These are phyloP conservation scores for Diaporthe sp. DNA, from an alignment of 2,329 filamentous ascomycete genomes.

Conservation along the genomic window DNA sequence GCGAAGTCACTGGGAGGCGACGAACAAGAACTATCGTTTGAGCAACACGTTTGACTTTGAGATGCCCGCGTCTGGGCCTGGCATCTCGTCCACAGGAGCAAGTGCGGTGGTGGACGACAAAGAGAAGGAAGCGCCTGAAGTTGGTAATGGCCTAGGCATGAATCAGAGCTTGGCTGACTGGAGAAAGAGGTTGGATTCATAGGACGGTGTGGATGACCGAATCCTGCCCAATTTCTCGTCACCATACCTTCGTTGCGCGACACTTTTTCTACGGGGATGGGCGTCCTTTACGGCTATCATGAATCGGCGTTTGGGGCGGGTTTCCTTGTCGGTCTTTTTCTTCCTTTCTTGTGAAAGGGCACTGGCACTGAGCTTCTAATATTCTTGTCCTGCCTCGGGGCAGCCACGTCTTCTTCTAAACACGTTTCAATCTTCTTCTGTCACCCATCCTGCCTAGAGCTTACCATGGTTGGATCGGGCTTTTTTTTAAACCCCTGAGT, in stretches of 20 bases:
- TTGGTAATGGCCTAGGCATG: constrained; percentile 60
- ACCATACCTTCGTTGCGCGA: neutral
- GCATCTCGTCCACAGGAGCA: constrained; percentile 30
- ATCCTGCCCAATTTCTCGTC: neutral
- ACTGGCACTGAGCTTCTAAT: constrained; percentile 36
- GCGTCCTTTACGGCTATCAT: constrained; percentile 36
- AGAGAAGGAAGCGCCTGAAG: constrained; percentile 33
- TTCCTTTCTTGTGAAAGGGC: constrained; percentile 14
- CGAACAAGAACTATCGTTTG: constrained; percentile 93
- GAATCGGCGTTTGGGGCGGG: constrained; percentile 35
- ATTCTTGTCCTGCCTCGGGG: constrained; percentile 31
- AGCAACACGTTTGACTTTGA: constrained; percentile 94
- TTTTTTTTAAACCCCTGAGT: neutral
- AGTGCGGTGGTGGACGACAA: constrained; percentile 57
- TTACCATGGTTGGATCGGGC: constrained; percentile 8
- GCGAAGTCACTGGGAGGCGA: constrained; percentile 93
- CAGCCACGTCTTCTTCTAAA: constrained; percentile 13
- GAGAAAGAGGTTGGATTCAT: constrained; percentile 79
- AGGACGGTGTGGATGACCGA: constrained; percentile 55
- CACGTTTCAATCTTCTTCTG: constrained; percentile 12
- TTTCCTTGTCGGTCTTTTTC: constrained; percentile 12
- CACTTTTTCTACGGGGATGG: neutral
- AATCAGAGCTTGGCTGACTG: constrained; percentile 84
- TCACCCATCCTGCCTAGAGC: constrained; percentile 3
- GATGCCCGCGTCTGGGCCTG: constrained; percentile 37